Evolutionary conservation across 768 basidiomycete genomes (phyloP), one percentile per base, ranked within the genome.

Genomic region (Polyporus arcularius): DNA sequence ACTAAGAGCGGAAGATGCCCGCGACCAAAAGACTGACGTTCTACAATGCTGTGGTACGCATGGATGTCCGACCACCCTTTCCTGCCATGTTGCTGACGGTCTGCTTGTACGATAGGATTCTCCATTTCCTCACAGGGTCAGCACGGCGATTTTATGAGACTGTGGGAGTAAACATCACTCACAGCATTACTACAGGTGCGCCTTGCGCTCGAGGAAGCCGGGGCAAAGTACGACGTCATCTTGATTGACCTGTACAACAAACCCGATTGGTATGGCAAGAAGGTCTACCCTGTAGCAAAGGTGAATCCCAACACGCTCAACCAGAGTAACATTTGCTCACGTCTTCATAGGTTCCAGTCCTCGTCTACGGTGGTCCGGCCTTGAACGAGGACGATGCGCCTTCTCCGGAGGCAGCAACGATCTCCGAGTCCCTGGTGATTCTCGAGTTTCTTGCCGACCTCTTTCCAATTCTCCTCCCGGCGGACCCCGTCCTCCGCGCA

Each of bases 361-460:
- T 46, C n/a, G 11, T 4, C 45, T 46, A 46, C 18, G 45, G 45
- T 10, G 14, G 14, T 21, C 12, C 12, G n/a, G 21, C 21, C 21
- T 18, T 15, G 10, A 18, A 10, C 5, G 45, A 16, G 4, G 78
- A 83, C 0, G 80, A 83, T 53, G 65, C 75, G 1, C 87, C 88
- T 0, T 85, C 85, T 2, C 78, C 81, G 0, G 82, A 83, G 31
- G 84, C 85, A 4, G 64, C 72, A 51, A 88, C 87, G 67, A 67
- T 88, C 63, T 75, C 83, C 5, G 87, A 89, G 66, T 88, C 86
- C 3, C 80, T 83, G 45, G 73, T 88, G 38, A 81, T 88, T 55
- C 74, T 88, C 53, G 86, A 89, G 68, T 85, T 89, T 72, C 69
- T 88, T 55, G 83, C 84, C 7, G 87, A 88, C 67, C 72, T 87